Base-by-base conservation (phyloP, 352 stramenopile species). In the Pythium biforme region DNA sequence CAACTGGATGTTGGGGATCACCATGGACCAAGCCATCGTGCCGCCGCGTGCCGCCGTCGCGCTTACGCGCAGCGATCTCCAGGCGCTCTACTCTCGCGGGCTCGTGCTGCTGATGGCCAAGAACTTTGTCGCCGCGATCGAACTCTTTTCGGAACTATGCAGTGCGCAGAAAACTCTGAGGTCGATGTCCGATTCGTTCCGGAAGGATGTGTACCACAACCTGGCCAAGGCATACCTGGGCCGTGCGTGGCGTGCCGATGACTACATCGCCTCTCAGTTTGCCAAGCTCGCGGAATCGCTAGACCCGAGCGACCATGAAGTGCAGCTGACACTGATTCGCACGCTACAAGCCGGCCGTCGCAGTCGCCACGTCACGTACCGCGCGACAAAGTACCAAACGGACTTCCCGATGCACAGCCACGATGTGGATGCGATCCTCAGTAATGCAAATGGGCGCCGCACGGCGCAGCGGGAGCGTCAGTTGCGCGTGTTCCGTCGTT, bases 221-320 rank as follows among this genome's bases (percentile, higher is more conserved):
- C 77, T 71, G 41, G 81, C 83, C 0, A 86, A 89, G 45, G 77
- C 83, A 15, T 94, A 93, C 62, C 39, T 92, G 3, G 71, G 64
- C 23, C 69, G 86, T 55, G 63, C 49, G 3, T 94, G 86, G 86
- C 86, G 77, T 53, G 80, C 76, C 27, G 86, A 93, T 40, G 66
- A 53, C 0, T 91, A 89, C 62, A 41, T 93, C 22, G 72, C 86
- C 20, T 69, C 76, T 10, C 68, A 85, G 26, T 81, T 88, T 27
- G 88, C 82, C 62, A 89, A 89, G 34, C 76, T 74, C 29, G 81
- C 83, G 0, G 59, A 91, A 27, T 72, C 87, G n/a, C 46, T 92
- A 1, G 70, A 81, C 39, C 66, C 72, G 4, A 65, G 69, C 19
- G 73, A 90, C 53, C 67, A 68, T 4, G 70, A 76, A 2, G 55